These are phyloP conservation scores for Penicillium griseofulvum DNA, from an alignment of 2,329 filamentous ascomycete species.

Conservation along the genomic window DNA sequence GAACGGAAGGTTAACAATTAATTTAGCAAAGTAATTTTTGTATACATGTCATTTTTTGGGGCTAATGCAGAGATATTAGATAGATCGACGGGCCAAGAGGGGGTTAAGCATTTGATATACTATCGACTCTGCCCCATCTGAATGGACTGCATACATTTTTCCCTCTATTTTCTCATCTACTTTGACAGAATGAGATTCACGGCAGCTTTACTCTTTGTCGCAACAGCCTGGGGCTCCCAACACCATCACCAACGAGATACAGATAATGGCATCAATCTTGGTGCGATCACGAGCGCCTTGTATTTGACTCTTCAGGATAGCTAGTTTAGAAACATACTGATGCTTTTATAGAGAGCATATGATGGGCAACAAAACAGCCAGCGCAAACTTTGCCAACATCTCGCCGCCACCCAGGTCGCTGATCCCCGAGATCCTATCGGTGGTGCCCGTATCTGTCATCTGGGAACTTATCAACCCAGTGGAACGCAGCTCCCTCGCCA, in stretches of 20 bases:
- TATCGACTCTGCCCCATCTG: background rate
- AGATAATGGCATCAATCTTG: conserved; percentile 18
- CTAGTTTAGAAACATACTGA: background rate
- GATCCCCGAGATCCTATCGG: conserved; percentile 31
- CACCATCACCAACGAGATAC: conserved; percentile 16
- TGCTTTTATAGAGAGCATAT: conserved; percentile 9
- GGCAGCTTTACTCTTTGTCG: conserved; percentile 11
- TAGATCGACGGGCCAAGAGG: conserved; percentile 7
- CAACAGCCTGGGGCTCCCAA: conserved; percentile 14
- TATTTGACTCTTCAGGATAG: background rate
- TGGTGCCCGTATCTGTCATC: conserved; percentile 31
- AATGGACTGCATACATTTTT: background rate
- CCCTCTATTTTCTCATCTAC: background rate
- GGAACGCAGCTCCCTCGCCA: conserved; percentile 31
- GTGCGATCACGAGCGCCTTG: conserved; percentile 22
- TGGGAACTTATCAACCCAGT: conserved; percentile 30
- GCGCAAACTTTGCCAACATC: conserved; percentile 32
- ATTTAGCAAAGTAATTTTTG: background rate
- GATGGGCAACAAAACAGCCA: conserved; percentile 21
- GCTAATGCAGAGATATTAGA: background rate
- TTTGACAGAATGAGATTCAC: conserved; percentile 16
- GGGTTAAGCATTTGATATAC: conserved; percentile 21
- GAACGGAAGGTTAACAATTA: background rate
- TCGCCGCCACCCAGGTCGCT: conserved; percentile 31
- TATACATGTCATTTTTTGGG: background rate